Conservation (phyloP, 352 stramenopile genomes). For the Phytopythium kandeliae region DNA sequence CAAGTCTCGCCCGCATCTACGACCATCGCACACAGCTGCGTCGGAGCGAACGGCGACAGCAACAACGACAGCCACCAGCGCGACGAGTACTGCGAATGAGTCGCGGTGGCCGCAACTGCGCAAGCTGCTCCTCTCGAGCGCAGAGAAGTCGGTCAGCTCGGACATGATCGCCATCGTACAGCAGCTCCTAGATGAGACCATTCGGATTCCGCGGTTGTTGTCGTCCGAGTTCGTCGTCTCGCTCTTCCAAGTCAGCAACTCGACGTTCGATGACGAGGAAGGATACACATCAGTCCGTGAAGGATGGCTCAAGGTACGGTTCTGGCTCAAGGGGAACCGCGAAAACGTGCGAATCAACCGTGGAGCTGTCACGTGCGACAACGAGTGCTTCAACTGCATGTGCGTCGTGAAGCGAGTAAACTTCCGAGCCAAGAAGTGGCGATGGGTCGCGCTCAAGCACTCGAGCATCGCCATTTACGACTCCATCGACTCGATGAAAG, state of each 20-base stretch:
- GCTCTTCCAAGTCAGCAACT: conserved; percentile 81
- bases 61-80: background rate
- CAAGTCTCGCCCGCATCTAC: conserved; percentile 23
- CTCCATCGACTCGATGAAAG: conserved; percentile 61
- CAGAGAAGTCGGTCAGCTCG: conserved; percentile 58
- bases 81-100: background rate
- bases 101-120: conserved; percentile 58
- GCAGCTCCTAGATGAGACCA: conserved; percentile 60
- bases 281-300: conserved; percentile 71
- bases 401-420: conserved; percentile 83
- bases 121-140: conserved; percentile 74
- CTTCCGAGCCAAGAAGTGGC: conserved; percentile 76
- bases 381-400: conserved; percentile 88
- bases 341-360: conserved; percentile 85
- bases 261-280: conserved; percentile 74
- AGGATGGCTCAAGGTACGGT: conserved; percentile 77
- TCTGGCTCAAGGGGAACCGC: conserved; percentile 82
- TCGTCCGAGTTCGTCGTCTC: conserved; percentile 66
- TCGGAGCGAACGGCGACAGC: conserved; percentile 2
- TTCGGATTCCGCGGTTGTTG: conserved; percentile 56
- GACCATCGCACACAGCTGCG: background rate
- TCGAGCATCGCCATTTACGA: conserved; percentile 72
- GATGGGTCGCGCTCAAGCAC: conserved; percentile 80
- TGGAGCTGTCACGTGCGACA: conserved; percentile 69
- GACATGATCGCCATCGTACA: conserved; percentile 81